Conservation (phyloP, 148 eudicot genomes). For the Camellia granthamiana region DNA sequence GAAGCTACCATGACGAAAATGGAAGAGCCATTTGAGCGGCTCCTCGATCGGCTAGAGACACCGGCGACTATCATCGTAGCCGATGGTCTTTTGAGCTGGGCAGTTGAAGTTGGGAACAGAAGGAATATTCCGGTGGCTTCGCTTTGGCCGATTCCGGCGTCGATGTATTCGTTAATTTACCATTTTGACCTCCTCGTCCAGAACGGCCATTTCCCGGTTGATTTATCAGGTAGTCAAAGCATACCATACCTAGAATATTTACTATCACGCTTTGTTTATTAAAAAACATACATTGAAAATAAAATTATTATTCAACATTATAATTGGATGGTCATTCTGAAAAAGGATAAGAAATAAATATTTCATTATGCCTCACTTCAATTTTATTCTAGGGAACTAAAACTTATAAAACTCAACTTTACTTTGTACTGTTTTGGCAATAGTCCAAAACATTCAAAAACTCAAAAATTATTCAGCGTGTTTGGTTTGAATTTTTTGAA, state of each 20-base stretch:
- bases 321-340: too few relatives aligned
- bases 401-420: too few relatives aligned
- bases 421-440: too few relatives aligned
- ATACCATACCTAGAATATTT: not conserved
- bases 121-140: constrained; percentile 36
- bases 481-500: too few relatives aligned
- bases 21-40: constrained; percentile 33
- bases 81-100: constrained; percentile 33
- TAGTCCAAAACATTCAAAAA: too few relatives aligned
- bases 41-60: constrained; percentile 20
- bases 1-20: constrained; percentile 19
- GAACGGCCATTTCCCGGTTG: constrained; percentile 27
- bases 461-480: too few relatives aligned
- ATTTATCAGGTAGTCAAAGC: constrained; percentile 10
- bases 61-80: constrained; percentile 27
- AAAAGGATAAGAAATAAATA: too few relatives aligned
- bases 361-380: too few relatives aligned
- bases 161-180: constrained; percentile 22
- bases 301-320: too few relatives aligned
- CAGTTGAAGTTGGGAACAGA: constrained; percentile 26
- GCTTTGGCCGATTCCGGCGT: constrained; percentile 29
- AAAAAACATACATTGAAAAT: too few relatives aligned
- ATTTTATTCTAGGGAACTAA: too few relatives aligned
- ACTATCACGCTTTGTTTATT: not conserved
- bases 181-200: constrained; percentile 25